Evolutionary conservation across 441 rosid species (phyloP).

Genomic region (Macaranga tanarius): DNA sequence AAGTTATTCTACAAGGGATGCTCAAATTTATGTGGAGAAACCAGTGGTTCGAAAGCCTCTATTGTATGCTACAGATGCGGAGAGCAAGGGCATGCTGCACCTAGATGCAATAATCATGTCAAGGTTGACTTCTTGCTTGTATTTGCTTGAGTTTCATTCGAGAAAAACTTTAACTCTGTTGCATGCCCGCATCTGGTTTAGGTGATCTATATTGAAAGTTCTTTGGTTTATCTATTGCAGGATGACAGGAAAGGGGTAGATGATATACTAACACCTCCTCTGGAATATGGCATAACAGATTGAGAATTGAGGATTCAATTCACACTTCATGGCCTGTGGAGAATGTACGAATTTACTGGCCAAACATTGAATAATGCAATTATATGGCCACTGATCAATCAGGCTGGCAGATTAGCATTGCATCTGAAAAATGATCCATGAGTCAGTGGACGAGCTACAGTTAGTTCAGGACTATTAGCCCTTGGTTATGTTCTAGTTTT

Average conservation of each 20-base stretch:
- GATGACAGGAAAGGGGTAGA: not conserved
- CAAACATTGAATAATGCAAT: no score
- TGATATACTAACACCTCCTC: not conserved
- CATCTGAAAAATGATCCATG: not conserved
- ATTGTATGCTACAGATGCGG: conserved; percentile 25
- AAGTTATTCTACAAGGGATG: conserved; percentile 10
- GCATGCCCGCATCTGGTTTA: no score
- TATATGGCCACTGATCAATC: not conserved
- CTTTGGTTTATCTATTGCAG: not conserved
- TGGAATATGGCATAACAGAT: not conserved
- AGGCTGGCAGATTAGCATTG: not conserved
- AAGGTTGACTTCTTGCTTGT: not conserved
- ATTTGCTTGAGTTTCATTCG: not conserved
- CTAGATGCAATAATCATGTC: not conserved
- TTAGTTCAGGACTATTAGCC: no score
- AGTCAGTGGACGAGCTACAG: no score
- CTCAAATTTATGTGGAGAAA: not conserved
- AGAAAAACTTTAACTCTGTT: not conserved
- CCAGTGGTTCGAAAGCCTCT: not conserved
- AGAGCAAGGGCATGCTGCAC: not conserved
- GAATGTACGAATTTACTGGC: no score
- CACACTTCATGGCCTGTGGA: not conserved
- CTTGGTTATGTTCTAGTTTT: no score
- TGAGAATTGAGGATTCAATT: not conserved
- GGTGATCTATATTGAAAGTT: not conserved